Base-by-base conservation (phyloP, 768 basidiomycete genomes). In the Chlorophyllum brunneum region DNA sequence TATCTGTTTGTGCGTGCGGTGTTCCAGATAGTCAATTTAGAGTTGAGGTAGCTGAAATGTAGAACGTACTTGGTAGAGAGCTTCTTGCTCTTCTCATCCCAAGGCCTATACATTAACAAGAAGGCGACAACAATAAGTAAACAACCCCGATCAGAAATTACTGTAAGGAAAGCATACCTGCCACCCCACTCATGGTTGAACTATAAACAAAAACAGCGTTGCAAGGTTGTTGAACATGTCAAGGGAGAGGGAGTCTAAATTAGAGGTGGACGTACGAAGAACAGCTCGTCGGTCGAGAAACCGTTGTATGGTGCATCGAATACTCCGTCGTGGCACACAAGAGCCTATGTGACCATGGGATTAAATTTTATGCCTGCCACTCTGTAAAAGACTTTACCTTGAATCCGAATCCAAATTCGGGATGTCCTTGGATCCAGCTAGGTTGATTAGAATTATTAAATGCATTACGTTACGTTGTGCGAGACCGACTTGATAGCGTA, bases 341-440 rank as follows among this genome's bases (percentile, higher is more conserved):
- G 75, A 3, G 92, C 92, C 71, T 74, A 43, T n/a, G n/a, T n/a
- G n/a, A n/a, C n/a, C n/a, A n/a, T 8, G 13, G n/a, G n/a, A n/a
- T n/a, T n/a, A n/a, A n/a, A n/a, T n/a, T n/a, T n/a, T n/a, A n/a
- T n/a, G n/a, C n/a, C n/a, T n/a, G n/a, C n/a, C n/a, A n/a, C n/a
- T n/a, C n/a, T n/a, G n/a, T n/a, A n/a, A n/a, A n/a, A n/a, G n/a
- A n/a, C n/a, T n/a, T 36, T 50, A 71, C 76, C 70, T 95, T 97
- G 77, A 98, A 97, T 18, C 80, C 79, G 63, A 93, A 92, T 2
- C 79, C 85, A 56, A 76, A 91, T 59, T 95, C 92, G 8, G 90
- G 89, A 63, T 97, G 91, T 0, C 93, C 92, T 69, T 95, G 90
- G 48, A 97, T 94, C 92, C 92, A 97, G 66, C 93, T 95, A 23